Percentiles rank a stretch among this genome's conserved stretches.
These are phyloP conservation scores for Coemansia sp. DNA, from an alignment of 192 early-diverging fungal species.

Conservation along the genomic window DNA sequence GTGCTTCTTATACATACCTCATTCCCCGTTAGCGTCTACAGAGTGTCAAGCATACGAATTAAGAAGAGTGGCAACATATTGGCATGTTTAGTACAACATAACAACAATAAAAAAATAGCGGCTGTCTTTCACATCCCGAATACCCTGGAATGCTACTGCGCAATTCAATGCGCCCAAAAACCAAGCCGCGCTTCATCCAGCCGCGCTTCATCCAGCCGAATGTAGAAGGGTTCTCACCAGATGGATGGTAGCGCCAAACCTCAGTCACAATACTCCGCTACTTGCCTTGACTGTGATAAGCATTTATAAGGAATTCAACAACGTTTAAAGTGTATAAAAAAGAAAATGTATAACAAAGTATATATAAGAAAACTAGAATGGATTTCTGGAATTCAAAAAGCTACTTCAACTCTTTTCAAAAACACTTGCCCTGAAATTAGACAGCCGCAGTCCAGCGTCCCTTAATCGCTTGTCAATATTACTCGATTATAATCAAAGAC, in stretches of 20 bases:
- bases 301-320: conserved; percentile 13
- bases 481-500: not conserved
- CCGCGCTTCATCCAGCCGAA: not conserved
- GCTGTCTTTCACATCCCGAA: too few relatives aligned
- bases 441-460: too few relatives aligned
- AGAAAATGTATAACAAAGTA: conserved; percentile 7
- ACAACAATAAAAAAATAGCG: too few relatives aligned
- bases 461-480: not conserved
- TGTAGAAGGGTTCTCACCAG: not conserved
- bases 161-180: not conserved
- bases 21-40: conserved; percentile 84
- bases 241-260: not conserved
- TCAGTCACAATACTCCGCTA: not conserved
- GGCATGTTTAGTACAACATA: not conserved
- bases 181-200: not conserved
- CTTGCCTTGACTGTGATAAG: conserved; percentile 27
- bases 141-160: not conserved
- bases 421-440: too few relatives aligned
- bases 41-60: conserved; percentile 4
- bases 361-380: not conserved
- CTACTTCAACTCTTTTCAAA: too few relatives aligned
- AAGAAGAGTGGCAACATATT: not conserved
- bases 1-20: conserved; percentile 61
- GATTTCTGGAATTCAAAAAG: too few relatives aligned
- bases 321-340: not conserved